Evolutionary conservation across 352 stramenopile species (phyloP), one percentile per base, ranked within the genome.

Genomic region (Pythium phragmiticola): DNA sequence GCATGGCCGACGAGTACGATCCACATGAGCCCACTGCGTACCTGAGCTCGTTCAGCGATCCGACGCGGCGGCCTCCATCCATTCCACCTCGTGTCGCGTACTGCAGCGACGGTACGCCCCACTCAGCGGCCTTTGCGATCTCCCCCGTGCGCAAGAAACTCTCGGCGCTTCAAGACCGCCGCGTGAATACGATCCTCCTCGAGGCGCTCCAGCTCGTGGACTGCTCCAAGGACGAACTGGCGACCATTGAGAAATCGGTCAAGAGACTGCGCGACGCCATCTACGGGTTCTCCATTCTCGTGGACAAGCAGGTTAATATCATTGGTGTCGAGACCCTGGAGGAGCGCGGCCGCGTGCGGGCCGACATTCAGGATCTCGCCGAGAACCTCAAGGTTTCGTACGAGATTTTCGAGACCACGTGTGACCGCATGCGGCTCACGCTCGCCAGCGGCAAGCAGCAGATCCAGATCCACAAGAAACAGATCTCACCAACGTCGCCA

Each of bases 281-380:
- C 50, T 64, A 88, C 33, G 76, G 77, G 0, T 90, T 92, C 46
- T 74, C 81, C 9, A 72, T 92, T 19, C 71, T 92, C 3, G 75
- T 92, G n/a, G 83, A 89, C 66, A 89, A 88, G 49, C 83, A 90
- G 48, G 82, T 89, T 33, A 86, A 82, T 21, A 83, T 89, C 55
- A 78, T 87, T 28, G 75, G 79, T 14, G 61, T 33, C 3, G 65
- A 79, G 45, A 85, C 63, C 16, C 46, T 75, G 13, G 76, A 86
- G 17, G 74, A 86, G 43, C 63, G 76, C 16, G 73, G 69, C 0
- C 76, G 80, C 12, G 65, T 89, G 28, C 77, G 80, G 54, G 74
- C 78, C 8, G 76, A 92, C 55, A 87, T 89, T 36, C 69, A 87
- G 49, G 80, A 88, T 36, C 68, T 87, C 6, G 79, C 78, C 3